phyloP scores from a whole-genome alignment of 2,329 filamentous ascomycete species.

The Thielaviopsis musarum region DNA sequence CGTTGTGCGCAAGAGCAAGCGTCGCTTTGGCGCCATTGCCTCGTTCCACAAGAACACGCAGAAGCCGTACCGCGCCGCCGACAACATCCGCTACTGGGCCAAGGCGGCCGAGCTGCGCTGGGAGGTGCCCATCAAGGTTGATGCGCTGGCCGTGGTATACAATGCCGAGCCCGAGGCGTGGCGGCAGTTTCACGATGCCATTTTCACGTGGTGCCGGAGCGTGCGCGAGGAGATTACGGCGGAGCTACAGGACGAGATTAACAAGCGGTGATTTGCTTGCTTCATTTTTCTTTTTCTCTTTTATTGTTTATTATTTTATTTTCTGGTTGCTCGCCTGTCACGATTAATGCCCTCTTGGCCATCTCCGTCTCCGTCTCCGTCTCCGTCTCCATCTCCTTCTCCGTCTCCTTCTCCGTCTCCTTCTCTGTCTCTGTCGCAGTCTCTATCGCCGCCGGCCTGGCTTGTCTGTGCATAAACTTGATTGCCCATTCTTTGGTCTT shows the following conservation, averaged over 20 bases:
- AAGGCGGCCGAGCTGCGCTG: constrained; percentile 91
- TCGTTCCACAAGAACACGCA: constrained; percentile 80
- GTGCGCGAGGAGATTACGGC: constrained; percentile 69
- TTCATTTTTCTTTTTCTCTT: background rate
- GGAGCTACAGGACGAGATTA: constrained; percentile 30
- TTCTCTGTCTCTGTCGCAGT: too few relatives aligned
- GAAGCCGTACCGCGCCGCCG: constrained; percentile 85
- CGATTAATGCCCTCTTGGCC: constrained; percentile 4
- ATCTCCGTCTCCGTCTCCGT: background rate
- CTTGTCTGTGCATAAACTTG: too few relatives aligned
- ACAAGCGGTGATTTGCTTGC: background rate
- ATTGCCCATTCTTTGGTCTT: background rate
- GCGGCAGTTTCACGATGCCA: constrained; percentile 65
- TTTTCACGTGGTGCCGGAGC: constrained; percentile 66
- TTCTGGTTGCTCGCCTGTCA: background rate
- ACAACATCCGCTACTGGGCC: constrained; percentile 89
- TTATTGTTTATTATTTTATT: background rate
- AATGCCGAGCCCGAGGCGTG: constrained; percentile 53
- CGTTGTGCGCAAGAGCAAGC: constrained; percentile 65
- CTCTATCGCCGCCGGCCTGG: too few relatives aligned
- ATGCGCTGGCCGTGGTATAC: constrained; percentile 76
- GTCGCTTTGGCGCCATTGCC: constrained; percentile 79
- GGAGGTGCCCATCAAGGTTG: constrained; percentile 68
- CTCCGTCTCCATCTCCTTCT: background rate
- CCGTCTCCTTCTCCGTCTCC: background rate